Evolutionary conservation across 2,329 filamentous ascomycete genomes (phyloP), one percentile per base, ranked within the genome.

Genomic region (Calonectria crousiana): DNA sequence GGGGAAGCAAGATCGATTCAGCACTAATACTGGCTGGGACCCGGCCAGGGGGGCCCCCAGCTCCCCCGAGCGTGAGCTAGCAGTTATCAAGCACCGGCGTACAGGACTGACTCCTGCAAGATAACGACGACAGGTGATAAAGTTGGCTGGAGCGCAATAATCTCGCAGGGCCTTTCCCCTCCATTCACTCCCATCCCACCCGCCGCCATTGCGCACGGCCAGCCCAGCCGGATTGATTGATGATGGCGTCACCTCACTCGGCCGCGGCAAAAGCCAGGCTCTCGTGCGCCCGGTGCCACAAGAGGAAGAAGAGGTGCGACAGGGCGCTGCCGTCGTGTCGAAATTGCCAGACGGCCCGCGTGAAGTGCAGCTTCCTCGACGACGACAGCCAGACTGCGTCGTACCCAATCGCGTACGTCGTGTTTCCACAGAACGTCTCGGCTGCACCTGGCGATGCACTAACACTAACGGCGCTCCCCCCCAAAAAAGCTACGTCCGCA

Each of bases 231-330:
- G n/a, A 4, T 18, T 20, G 32, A 36, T n/a, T 14, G 18, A 49
- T 11, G 13, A 75, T 75, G 73, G 26, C 71, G n/a, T 49, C 69
- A 26, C 70, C 69, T 30, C 70, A 66, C 11, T 8, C 38, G 16
- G 38, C 58, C 13, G 52, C 65, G 2, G 69, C 53, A 14, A 60
- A 73, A 49, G 79, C 79, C 8, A 41, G 78, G 58, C 71, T 78
- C 10, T 86, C 84, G 10, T 86, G 85, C 74, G 79, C 82, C 30
- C 81, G 86, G 16, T 87, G 86, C 69, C 84, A 87, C 74, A 82
- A 82, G 56, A 78, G 86, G 28, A 87, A 87, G 77, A 87, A 87
- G 80, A 82, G 83, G 60, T 87, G 86, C 72, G 86, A 87, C 76
- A 80, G 84, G 14, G 73, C 69, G 2, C 73, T 87, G 26, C 86